phyloP scores from a whole-genome alignment of 331 rosid species.

The Malus hybrid region DNA sequence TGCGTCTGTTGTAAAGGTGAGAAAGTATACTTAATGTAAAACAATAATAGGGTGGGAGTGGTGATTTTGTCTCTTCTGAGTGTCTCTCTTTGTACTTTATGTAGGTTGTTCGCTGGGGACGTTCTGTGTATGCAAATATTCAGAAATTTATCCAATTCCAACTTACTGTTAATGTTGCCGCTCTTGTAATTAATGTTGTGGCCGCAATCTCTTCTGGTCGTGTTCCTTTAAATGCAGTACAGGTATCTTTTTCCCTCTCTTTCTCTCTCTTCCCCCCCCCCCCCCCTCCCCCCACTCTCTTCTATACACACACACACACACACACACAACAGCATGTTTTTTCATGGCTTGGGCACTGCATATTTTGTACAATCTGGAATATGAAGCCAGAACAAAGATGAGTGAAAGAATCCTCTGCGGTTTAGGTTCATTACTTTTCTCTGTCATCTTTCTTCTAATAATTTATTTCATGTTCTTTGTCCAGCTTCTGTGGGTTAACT shows the following conservation, averaged over 20 bases:
- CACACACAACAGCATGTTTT: not conserved
- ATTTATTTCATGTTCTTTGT: slow-evolving; percentile 10
- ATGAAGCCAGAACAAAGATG: not conserved
- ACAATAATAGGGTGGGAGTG: not conserved
- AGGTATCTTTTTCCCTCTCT: slow-evolving; percentile 31
- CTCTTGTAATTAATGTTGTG: slow-evolving; percentile 91
- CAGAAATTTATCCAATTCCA: slow-evolving; percentile 98
- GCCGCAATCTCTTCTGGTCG: slow-evolving; percentile 81
- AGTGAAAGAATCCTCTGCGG: not conserved
- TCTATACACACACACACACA: not conserved
- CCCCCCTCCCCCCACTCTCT: not conserved
- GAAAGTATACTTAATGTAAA: not conserved
- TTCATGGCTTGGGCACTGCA: not conserved
- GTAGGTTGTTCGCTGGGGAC: slow-evolving; percentile 99
- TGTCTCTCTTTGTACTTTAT: slow-evolving; percentile 13
- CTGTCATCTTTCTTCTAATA: not conserved
- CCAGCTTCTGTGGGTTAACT: slow-evolving; percentile 97
- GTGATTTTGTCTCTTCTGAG: not conserved
- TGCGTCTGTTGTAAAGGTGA: slow-evolving; percentile 93
- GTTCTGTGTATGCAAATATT: slow-evolving; percentile 98
- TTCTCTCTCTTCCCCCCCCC: not conserved
- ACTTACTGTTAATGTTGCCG: slow-evolving; percentile 96
- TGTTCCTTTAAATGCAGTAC: slow-evolving; percentile 93
- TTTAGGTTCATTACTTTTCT: not conserved
- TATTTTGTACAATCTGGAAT: not conserved